phyloP scores from a whole-genome alignment of 1,284 basidiomycete genomes.

The Bondarzewia mesenterica region DNA sequence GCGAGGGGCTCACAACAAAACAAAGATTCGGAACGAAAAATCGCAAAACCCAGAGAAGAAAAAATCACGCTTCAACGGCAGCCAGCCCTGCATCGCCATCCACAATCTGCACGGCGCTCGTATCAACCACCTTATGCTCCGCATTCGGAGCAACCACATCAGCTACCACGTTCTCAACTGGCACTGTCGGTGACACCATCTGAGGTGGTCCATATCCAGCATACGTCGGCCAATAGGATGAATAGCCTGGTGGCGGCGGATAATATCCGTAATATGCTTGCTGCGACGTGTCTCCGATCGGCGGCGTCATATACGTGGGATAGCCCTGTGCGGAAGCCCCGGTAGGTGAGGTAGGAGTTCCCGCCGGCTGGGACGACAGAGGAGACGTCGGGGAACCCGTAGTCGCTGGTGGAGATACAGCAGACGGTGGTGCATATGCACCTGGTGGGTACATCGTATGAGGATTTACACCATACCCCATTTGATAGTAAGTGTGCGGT shows the following conservation, averaged over 20 bases:
- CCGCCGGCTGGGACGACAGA: background rate
- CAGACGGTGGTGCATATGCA: conserved; percentile 7
- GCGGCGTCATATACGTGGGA: conserved; percentile 1
- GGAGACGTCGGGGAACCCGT: background rate
- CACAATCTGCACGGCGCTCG: background rate
- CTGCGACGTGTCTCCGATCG: background rate
- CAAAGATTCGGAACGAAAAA: background rate
- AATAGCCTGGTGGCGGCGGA: conserved; percentile 14
- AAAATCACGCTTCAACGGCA: background rate
- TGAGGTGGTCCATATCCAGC: conserved; percentile 15
- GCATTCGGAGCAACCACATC: background rate
- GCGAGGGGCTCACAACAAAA: background rate
- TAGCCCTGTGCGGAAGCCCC: background rate
- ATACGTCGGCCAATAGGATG: conserved; percentile 20
- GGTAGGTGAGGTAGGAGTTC: background rate
- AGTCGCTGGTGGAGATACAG: background rate
- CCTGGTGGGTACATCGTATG: conserved; percentile 8
- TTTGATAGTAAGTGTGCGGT: conserved; percentile 9
- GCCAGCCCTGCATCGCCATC: background rate
- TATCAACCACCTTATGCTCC: background rate
- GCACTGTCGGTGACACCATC: background rate
- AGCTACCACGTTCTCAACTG: background rate
- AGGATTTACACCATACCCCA: conserved; percentile 11
- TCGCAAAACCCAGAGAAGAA: background rate
- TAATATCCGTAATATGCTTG: conserved; percentile 15